phyloP scores from a whole-genome alignment of 768 basidiomycete genomes.

The Lentinula raphanica region DNA sequence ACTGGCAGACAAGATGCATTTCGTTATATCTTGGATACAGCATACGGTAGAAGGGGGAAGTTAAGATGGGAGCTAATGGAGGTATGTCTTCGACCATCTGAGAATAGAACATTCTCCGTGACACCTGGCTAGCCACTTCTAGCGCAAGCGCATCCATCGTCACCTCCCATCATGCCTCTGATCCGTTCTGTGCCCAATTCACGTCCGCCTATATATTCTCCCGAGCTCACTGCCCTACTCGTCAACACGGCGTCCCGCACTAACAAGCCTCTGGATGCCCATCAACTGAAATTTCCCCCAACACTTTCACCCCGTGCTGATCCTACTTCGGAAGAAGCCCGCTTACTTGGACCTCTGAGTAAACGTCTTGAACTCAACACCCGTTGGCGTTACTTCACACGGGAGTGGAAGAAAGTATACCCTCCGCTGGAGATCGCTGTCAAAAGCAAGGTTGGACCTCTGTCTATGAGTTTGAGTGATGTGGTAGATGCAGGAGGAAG shows the following conservation, averaged over 20 bases:
- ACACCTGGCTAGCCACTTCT: conserved; percentile 45
- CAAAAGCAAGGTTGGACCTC: neutral
- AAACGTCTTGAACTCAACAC: conserved; percentile 72
- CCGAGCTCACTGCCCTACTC: conserved; percentile 59
- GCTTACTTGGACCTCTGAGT: conserved; percentile 59
- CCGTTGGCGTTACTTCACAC: conserved; percentile 58
- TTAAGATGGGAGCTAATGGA: conserved; percentile 64
- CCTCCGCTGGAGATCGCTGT: conserved; percentile 56
- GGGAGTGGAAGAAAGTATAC: conserved; percentile 47
- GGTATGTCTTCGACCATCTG: conserved; percentile 32
- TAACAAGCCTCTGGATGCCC: conserved; percentile 37
- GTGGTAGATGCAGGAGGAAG: conserved; percentile 23
- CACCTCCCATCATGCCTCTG: conserved; percentile 37
- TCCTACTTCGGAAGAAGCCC: conserved; percentile 52
- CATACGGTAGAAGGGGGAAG: conserved; percentile 74
- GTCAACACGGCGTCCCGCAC: conserved; percentile 43
- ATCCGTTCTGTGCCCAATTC: conserved; percentile 49
- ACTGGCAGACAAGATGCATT: conserved; percentile 45
- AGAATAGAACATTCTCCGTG: neutral
- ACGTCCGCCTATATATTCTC: conserved; percentile 61
- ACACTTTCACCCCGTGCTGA: conserved; percentile 53
- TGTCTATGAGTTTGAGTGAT: neutral
- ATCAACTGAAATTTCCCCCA: conserved; percentile 44
- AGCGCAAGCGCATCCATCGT: conserved; percentile 32
- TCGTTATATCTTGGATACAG: conserved; percentile 54